These are phyloP conservation scores for Carex cristatella DNA, from an alignment of 176 grass and related monocot genomes.

Conservation along the genomic window DNA sequence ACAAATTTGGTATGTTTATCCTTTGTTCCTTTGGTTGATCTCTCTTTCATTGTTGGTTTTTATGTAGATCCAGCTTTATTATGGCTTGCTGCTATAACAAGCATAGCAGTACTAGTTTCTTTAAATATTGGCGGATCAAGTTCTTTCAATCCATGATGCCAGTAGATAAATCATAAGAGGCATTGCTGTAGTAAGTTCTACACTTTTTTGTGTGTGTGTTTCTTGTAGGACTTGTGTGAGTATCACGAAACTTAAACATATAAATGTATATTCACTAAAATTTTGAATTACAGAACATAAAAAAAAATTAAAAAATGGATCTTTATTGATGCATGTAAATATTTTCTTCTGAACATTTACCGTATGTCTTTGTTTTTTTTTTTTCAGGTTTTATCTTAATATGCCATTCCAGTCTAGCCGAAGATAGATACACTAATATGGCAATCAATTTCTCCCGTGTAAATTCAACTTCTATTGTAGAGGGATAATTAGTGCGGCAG, in stretches of 20 bases:
- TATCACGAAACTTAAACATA: neutral
- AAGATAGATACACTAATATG: neutral
- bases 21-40: constrained; percentile 2
- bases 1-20: neutral
- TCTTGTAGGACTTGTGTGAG: neutral
- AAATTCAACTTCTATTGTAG: constrained; percentile 13
- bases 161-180: neutral
- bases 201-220: neutral
- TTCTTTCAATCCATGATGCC: constrained; percentile 71
- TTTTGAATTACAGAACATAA: neutral
- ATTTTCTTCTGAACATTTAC: neutral
- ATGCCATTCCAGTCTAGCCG: neutral
- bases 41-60: constrained; percentile 7
- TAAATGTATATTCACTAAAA: neutral
- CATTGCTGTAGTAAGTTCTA: constrained; percentile 1
- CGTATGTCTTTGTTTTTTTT: neutral
- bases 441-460: constrained; percentile 1
- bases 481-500: neutral
- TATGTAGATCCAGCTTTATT: constrained; percentile 51
- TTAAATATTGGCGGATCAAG: constrained; percentile 61
- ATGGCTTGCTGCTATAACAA: constrained; percentile 75
- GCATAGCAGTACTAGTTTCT: constrained; percentile 53
- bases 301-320: neutral
- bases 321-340: neutral
- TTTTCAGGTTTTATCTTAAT: constrained; percentile 11